Evolutionary conservation across 2,329 filamentous ascomycete species (phyloP), one percentile per base, ranked within the genome.

Genomic region (Alternaria gaisen): DNA sequence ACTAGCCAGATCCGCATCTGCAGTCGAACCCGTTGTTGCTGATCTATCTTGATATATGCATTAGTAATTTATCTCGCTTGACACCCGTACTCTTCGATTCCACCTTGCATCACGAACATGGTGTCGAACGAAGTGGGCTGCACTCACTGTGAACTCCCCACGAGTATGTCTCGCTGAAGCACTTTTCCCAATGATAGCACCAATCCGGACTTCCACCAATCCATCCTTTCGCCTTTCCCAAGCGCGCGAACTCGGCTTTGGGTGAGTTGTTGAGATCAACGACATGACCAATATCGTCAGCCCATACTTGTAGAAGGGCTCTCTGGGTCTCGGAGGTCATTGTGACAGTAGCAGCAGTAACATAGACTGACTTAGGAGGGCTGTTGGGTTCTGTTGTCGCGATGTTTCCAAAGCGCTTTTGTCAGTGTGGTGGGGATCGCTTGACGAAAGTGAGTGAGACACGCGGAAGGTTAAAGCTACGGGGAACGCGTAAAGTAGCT

Each of bases 201-300:
- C 70, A 72, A 4, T 61, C 36, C 14, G 20, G 34, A 51, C 64
- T 62, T 6, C 64, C 68, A 16, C 62, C 65, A 3, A 56, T 55
- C 71, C 71, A 73, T 9, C 66, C 65, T 47, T 63, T 65, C 40
- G 47, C 47, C 40, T 64, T 58, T 4, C 67, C 71, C n/a, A 73
- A 50, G 18, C 67, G 67, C 12, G 60, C 63, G 43, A 73, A 73
- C 40, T 72, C 69, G 24, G 63, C 65, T 32, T 70, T 70, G 7
- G 67, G 65, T 8, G 62, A 57, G 10, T 46, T 57, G 9, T 43
- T 22, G 4, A 14, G 22, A 18, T 67, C 60, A 16, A 71, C 40
- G 9, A 55, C 22, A 38, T 69, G 65, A 20, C 57, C 28, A 28
- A 58, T 61, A 18, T 56, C 64, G 9, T 58, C 38, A 3, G 66